Conservation (phyloP, 805 yeast genomes). For the Zygoascus bituminiphila region DNA sequence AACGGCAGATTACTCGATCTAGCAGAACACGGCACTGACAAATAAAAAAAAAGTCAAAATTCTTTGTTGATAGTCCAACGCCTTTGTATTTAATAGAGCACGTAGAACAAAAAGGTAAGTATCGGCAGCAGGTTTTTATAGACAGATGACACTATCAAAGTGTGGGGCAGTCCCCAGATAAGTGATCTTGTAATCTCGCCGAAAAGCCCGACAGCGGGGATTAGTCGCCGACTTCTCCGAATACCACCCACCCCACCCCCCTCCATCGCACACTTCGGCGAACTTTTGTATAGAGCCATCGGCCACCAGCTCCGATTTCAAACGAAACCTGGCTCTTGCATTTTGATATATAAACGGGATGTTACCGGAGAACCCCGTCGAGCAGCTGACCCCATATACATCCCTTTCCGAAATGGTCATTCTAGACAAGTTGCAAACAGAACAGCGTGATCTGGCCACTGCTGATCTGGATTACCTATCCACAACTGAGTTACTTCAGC, state of each 20-base stretch:
- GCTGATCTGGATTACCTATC: conserved; percentile 15
- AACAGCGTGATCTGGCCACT: conserved; percentile 18
- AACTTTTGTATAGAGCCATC: not conserved
- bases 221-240: not conserved
- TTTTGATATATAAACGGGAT: not conserved
- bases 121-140: not conserved
- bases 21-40: not conserved
- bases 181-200: not conserved
- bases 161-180: not conserved
- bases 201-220: not conserved
- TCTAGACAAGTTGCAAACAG: conserved; percentile 15
- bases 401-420: not conserved
- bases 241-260: too few species aligned
- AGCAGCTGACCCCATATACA: not conserved
- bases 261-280: not conserved
- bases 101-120: not conserved
- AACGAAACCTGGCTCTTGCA: too few species aligned
- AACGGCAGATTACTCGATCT: not conserved
- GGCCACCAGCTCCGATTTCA: too few species aligned
- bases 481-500: conserved; percentile 15
- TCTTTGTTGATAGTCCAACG: too few species aligned
- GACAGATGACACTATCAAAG: not conserved
- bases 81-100: too few species aligned
- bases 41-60: not conserved
- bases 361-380: not conserved